A percentile compares a stretch with the other conserved stretches of the same genome.
Conservation (phyloP, 2,329 filamentous ascomycete species). For the Plenodomus tracheiphilus region DNA sequence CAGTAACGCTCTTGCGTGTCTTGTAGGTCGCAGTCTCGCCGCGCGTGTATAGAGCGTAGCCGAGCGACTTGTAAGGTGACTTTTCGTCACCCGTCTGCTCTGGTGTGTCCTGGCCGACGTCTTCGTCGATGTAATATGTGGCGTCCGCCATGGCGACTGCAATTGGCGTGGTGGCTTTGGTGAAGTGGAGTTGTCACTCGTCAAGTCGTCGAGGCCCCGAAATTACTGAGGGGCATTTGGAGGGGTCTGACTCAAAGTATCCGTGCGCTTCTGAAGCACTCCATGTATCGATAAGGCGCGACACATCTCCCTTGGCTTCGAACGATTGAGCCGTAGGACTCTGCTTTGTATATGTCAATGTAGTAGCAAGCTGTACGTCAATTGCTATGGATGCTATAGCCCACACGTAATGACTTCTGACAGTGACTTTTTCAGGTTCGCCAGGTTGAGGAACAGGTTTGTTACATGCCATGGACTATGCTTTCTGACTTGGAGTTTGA, state of each 20-base stretch:
- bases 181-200: conserved; percentile 19
- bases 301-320: conserved; percentile 15
- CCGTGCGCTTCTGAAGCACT: conserved; percentile 20
- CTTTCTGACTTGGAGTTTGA: too few relatives aligned
- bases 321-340: conserved; percentile 3
- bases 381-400: too few relatives aligned
- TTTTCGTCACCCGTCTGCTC: conserved; percentile 68
- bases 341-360: background rate
- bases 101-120: conserved; percentile 71
- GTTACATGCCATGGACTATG: too few relatives aligned
- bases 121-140: conserved; percentile 77
- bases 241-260: conserved; percentile 27
- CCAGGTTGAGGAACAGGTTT: too few relatives aligned
- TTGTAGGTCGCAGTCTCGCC: conserved; percentile 66
- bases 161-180: conserved; percentile 25
- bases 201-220: conserved; percentile 15
- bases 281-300: conserved; percentile 21
- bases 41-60: conserved; percentile 75
- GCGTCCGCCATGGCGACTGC: conserved; percentile 42
- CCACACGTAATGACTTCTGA: too few relatives aligned
- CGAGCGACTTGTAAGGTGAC: conserved; percentile 79
- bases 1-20: conserved; percentile 59
- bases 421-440: too few relatives aligned
- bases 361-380: background rate
- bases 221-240: conserved; percentile 27